phyloP scores from a whole-genome alignment of 768 basidiomycete species.

The Tricholoma furcatifolium region DNA sequence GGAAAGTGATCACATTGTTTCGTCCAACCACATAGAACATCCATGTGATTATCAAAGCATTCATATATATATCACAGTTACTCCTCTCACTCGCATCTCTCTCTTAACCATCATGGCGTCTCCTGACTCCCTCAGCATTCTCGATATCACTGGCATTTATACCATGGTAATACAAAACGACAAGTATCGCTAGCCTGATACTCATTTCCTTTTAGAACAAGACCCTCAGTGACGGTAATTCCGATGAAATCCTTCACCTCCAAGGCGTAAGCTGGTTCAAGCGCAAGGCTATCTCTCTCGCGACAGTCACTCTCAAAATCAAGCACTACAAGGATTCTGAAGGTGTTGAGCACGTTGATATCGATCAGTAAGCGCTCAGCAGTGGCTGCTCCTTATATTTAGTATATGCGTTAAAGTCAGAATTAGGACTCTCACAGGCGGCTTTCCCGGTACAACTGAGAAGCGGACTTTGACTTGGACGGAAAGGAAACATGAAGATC shows the following conservation, averaged over 20 bases:
- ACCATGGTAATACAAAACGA: conserved; percentile 44
- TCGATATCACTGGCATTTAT: conserved; percentile 61
- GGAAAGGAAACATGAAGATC: conserved; percentile 51
- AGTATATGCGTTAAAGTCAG: background rate
- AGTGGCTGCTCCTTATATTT: background rate
- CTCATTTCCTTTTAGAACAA: conserved; percentile 52
- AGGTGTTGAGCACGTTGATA: conserved; percentile 63
- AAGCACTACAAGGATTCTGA: conserved; percentile 64
- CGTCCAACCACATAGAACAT: conserved; percentile 6
- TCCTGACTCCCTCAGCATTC: conserved; percentile 56
- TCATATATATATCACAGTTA: conserved; percentile 3
- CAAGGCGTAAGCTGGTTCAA: conserved; percentile 77
- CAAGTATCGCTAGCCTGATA: background rate
- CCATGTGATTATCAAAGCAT: conserved; percentile 8
- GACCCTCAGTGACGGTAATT: conserved; percentile 50
- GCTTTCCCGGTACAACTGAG: conserved; percentile 58
- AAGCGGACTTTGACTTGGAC: conserved; percentile 56
- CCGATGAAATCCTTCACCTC: conserved; percentile 61
- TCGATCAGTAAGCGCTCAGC: conserved; percentile 44
- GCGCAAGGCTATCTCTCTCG: conserved; percentile 57
- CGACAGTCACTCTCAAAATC: conserved; percentile 57
- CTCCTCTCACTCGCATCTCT: background rate
- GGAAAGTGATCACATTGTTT: conserved; percentile 76
- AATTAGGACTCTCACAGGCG: conserved; percentile 49
- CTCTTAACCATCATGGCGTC: conserved; percentile 58